phyloP scores from a whole-genome alignment of 2,329 filamentous ascomycete genomes.

The Drechslerella stenobrocha region DNA sequence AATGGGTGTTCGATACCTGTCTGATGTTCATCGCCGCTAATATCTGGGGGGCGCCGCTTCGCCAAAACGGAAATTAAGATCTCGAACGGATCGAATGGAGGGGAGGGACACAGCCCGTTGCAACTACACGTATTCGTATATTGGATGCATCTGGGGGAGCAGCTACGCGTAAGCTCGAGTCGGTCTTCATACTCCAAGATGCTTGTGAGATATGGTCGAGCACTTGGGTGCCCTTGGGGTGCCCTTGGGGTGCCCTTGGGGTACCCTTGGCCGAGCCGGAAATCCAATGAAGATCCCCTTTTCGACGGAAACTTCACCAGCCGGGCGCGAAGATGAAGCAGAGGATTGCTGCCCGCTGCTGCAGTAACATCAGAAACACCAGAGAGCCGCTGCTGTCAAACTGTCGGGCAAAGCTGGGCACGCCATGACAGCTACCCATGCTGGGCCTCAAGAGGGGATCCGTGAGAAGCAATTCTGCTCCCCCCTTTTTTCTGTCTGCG shows the following conservation, averaged over 20 bases:
- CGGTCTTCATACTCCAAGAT: constrained; percentile 12
- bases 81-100: background rate
- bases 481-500: background rate
- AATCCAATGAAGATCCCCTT: constrained; percentile 44
- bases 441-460: background rate
- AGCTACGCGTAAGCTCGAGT: constrained; percentile 38
- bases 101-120: background rate
- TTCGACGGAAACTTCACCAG: constrained; percentile 3
- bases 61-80: constrained; percentile 45
- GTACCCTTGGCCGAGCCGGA: constrained; percentile 24
- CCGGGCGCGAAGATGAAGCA: constrained; percentile 25
- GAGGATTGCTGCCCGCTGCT: too few species aligned
- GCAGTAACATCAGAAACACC: constrained; percentile 14
- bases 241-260: too few species aligned
- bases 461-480: background rate
- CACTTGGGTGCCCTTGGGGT: too few species aligned
- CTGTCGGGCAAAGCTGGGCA: background rate
- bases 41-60: constrained; percentile 18
- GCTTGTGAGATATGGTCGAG: constrained; percentile 25
- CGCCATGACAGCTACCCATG: background rate
- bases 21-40: constrained; percentile 25
- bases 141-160: background rate
- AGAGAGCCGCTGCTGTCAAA: constrained; percentile 15
- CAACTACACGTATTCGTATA: background rate
- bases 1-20: constrained; percentile 36